Percentiles rank a stretch among this genome's conserved stretches.
These are phyloP conservation scores for Xylariaceae sp. DNA, from an alignment of 2,329 filamentous ascomycete genomes.

Conservation along the genomic window DNA sequence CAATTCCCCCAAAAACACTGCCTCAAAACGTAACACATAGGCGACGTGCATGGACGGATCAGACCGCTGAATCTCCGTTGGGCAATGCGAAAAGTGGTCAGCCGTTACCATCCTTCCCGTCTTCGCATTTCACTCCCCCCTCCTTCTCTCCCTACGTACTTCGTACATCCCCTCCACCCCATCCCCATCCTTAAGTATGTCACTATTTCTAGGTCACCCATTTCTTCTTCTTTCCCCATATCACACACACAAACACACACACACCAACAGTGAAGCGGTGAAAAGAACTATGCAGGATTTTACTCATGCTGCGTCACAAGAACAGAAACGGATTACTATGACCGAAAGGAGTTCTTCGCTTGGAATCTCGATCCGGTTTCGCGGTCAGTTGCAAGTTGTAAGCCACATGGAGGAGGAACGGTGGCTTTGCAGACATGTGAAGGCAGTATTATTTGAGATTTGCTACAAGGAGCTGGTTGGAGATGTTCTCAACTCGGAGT, in stretches of 20 bases:
- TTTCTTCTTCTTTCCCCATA: background rate
- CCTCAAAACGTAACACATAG: background rate
- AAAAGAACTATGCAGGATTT: slow-evolving; percentile 2
- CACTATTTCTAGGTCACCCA: background rate
- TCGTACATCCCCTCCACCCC: background rate
- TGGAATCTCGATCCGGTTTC: background rate
- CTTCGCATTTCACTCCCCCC: background rate
- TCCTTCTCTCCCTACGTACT: background rate
- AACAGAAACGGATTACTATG: slow-evolving; percentile 5
- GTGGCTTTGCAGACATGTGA: background rate
- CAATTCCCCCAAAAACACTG: background rate
- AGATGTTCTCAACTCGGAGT: background rate
- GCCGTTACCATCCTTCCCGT: too few species aligned
- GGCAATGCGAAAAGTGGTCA: slow-evolving; percentile 5
- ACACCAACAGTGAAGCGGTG: slow-evolving; percentile 8
- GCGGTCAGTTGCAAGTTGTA: background rate
- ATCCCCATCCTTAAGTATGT: background rate
- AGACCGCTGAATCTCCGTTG: slow-evolving; percentile 12
- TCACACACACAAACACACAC: background rate
- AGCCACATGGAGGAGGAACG: background rate
- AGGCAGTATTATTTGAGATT: background rate
- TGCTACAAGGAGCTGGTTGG: too few species aligned
- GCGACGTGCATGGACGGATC: slow-evolving; percentile 10
- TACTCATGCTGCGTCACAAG: slow-evolving; percentile 7
- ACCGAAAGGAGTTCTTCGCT: slow-evolving; percentile 6